Percentiles rank a stretch among this genome's conserved stretches.
Conservation (phyloP, 129 eudicot genomes). For the Escallonia herrerae region DNA sequence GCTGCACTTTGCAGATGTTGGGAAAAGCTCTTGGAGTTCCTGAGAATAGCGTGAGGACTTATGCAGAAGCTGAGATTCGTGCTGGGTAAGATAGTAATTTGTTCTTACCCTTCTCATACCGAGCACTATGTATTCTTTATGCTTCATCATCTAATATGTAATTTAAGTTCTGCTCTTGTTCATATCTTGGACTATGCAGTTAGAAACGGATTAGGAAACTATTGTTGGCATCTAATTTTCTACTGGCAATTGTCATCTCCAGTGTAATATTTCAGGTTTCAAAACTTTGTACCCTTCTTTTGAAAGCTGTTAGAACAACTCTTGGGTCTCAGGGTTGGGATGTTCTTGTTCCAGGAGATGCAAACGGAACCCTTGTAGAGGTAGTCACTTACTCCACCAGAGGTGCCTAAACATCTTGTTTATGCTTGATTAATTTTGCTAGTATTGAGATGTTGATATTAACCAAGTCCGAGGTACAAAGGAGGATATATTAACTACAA, state of each 20-base stretch:
- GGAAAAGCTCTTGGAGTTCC: constrained; percentile 92
- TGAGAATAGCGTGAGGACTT: constrained; percentile 78
- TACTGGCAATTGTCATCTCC: constrained; percentile 13
- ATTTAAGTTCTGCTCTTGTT: not conserved
- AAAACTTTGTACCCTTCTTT: constrained; percentile 82
- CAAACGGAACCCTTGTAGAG: constrained; percentile 81
- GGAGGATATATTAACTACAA: not conserved
- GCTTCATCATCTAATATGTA: not conserved
- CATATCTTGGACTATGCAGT: not conserved
- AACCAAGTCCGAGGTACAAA: not conserved
- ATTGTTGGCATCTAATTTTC: constrained; percentile 18
- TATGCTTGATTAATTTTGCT: too few species aligned
- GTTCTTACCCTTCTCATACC: not conserved
- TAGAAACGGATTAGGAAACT: not conserved
- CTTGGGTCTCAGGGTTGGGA: constrained; percentile 93
- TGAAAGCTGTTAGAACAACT: constrained; percentile 64
- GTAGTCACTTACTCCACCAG: constrained; percentile 21
- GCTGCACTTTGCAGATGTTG: constrained; percentile 47
- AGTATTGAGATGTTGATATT: not conserved
- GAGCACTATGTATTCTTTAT: not conserved
- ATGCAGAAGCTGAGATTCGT: constrained; percentile 92
- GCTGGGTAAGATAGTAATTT: constrained; percentile 55
- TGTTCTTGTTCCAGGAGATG: constrained; percentile 88
- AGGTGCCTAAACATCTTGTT: not conserved
- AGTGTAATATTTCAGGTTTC: constrained; percentile 90